phyloP scores from a whole-genome alignment of 2,329 filamentous ascomycete genomes.

The Immersiporthe knoxdaviesiana region DNA sequence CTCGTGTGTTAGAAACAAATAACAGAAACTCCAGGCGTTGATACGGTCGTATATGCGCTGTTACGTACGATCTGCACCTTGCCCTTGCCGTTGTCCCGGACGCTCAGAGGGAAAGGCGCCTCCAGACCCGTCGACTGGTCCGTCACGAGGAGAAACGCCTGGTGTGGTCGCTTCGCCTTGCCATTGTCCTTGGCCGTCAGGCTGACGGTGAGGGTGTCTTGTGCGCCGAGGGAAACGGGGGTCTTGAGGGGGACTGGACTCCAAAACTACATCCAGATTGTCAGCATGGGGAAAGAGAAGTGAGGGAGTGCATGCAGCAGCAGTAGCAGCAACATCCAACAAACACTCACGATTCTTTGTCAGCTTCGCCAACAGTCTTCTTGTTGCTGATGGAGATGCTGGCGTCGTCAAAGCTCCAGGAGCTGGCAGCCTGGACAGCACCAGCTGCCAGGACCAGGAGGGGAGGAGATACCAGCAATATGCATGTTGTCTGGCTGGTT shows the following conservation, averaged over 20 bases:
- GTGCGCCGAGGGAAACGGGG: conserved; percentile 64
- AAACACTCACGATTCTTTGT: conserved; percentile 67
- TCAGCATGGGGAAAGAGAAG: conserved; percentile 31
- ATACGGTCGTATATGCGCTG: conserved; percentile 6
- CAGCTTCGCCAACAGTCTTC: conserved; percentile 57
- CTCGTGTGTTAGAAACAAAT: conserved; percentile 36
- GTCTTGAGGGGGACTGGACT: conserved; percentile 61
- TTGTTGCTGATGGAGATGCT: conserved; percentile 68
- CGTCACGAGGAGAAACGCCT: conserved; percentile 85
- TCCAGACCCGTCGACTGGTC: conserved; percentile 78
- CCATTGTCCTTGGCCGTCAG: conserved; percentile 81
- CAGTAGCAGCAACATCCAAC: conserved; percentile 16
- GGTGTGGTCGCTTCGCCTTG: conserved; percentile 83
- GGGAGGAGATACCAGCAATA: conserved; percentile 44
- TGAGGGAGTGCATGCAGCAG: conserved; percentile 3
- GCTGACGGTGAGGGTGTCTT: conserved; percentile 79
- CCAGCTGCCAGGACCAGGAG: conserved; percentile 53
- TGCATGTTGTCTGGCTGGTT: conserved; percentile 41
- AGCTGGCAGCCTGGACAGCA: conserved; percentile 56
- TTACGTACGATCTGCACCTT: conserved; percentile 78
- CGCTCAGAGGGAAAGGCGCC: conserved; percentile 78
- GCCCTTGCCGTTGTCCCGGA: conserved; percentile 88
- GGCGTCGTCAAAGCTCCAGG: conserved; percentile 77
- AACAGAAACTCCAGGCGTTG: not conserved
- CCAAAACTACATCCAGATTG: conserved; percentile 54